Base-by-base conservation (phyloP, 371 early-diverging fungal genomes). In the Mortierella sp. region DNA sequence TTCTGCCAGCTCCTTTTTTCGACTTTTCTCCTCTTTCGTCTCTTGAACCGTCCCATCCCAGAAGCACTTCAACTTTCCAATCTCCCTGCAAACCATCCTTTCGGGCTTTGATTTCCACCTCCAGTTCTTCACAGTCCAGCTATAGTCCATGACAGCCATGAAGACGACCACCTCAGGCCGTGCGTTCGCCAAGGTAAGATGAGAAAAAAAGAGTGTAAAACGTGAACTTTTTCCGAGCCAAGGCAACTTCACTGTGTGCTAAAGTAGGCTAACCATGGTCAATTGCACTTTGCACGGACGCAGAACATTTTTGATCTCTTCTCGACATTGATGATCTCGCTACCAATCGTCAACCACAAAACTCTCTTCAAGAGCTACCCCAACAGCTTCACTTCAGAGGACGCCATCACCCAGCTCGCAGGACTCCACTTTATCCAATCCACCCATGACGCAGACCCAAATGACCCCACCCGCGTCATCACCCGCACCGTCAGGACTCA, bases 231-330 rank as follows among this genome's bases (percentile, higher is more conserved):
- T 31, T 61, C 61, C 19, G 5, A 31, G 1, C 9, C 59, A 59
- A 5, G 31, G 31, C 59, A 31, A 1, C 31, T n/a, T 0, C 11
- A 0, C 26, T 61, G 37, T 43, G 26, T 48, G 34, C 55, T 14
- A 44, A 69, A n/a, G 6, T 8, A 48, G 9, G 43, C 51, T 34
- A 37, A 31, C 77, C 26, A 26, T 28, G 10, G n/a, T 10, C 31
- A 9, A 28, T 14, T 55, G 37, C 13, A 19, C 40, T 48, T 54
- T 61, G n/a, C 69, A 13, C 40, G 44, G 37, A 28, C 64, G n/a
- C 59, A 93, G 94, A 91, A 92, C 80, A 91, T 93, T 40, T 93
- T 92, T 78, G 93, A 93, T 82, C 73, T 93, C 28, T 93, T 92
- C 77, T 90, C 92, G 51, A 92, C 94, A 14, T 78, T 93, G 73